These are phyloP conservation scores for Xylariaceae sp. DNA, from an alignment of 2,329 filamentous ascomycete genomes.

Conservation along the genomic window DNA sequence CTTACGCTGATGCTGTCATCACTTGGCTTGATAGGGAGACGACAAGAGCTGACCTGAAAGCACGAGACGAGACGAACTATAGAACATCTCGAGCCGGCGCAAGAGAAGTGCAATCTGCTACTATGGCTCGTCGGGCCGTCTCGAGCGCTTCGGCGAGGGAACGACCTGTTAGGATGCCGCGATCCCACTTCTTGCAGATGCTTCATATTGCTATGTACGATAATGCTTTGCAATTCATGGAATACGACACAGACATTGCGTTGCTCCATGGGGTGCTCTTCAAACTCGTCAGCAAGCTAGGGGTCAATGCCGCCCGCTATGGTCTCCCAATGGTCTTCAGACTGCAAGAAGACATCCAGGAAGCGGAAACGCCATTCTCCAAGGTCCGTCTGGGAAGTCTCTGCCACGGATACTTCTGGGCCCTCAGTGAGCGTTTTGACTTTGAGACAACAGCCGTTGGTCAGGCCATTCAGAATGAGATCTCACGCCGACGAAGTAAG, in stretches of 20 bases:
- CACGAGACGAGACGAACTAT: constrained; percentile 50
- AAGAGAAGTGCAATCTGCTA: constrained; percentile 35
- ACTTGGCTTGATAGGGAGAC: constrained; percentile 86
- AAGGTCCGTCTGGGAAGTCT: constrained; percentile 80
- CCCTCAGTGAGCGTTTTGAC: constrained; percentile 70
- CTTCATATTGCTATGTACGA: constrained; percentile 89
- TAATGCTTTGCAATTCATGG: constrained; percentile 69
- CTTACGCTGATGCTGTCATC: constrained; percentile 78
- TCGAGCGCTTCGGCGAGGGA: constrained; percentile 64
- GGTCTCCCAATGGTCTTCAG: constrained; percentile 86
- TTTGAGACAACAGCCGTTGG: constrained; percentile 69
- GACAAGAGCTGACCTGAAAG: constrained; percentile 58
- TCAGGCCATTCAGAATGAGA: constrained; percentile 68
- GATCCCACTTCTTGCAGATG: constrained; percentile 73
- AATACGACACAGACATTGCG: constrained; percentile 69
- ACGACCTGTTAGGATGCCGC: constrained; percentile 46
- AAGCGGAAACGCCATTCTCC: constrained; percentile 58
- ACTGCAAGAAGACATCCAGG: constrained; percentile 77
- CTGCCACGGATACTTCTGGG: constrained; percentile 86
- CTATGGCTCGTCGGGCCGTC: constrained; percentile 57
- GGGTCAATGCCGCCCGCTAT: constrained; percentile 74
- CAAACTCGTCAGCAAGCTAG: constrained; percentile 70
- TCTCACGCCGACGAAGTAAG: constrained; percentile 67
- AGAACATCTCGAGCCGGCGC: constrained; percentile 40
- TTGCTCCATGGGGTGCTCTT: constrained; percentile 73